Percentiles rank a stretch among this genome's conserved stretches.
These are phyloP conservation scores for Saccharomyces hybrid DNA, from an alignment of 1,139 yeast genomes.

Conservation along the genomic window DNA sequence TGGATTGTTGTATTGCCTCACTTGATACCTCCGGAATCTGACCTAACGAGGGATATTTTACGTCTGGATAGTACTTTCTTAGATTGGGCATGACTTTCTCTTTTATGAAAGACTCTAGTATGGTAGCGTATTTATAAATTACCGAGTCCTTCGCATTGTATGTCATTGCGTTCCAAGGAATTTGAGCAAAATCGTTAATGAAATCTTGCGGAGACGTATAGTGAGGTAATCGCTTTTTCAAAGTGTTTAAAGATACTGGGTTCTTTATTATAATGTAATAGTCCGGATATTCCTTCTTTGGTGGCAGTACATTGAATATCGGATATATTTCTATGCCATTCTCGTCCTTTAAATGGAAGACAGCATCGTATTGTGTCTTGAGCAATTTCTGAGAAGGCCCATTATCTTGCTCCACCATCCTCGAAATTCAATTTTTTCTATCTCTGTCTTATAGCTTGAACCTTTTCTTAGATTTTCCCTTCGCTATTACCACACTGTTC, in stretches of 20 bases:
- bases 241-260: constrained; percentile 68
- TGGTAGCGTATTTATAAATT: constrained; percentile 64
- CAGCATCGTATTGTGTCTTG: constrained; percentile 18
- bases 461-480: constrained; percentile 1
- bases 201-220: constrained; percentile 63
- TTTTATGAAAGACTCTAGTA: constrained; percentile 54
- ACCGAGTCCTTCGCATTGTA: constrained; percentile 66
- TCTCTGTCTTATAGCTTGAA: background rate
- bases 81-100: constrained; percentile 46
- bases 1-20: constrained; percentile 7
- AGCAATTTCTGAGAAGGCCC: background rate
- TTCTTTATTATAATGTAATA: constrained; percentile 59
- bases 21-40: constrained; percentile 50
- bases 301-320: constrained; percentile 47
- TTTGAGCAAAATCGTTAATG: constrained; percentile 69
- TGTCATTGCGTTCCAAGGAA: constrained; percentile 81
- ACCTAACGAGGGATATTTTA: constrained; percentile 65
- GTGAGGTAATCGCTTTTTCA: constrained; percentile 40
- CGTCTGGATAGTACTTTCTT: constrained; percentile 36
- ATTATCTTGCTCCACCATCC: background rate
- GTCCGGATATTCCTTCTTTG: constrained; percentile 53
- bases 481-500: constrained; percentile 1
- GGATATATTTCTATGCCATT: constrained; percentile 38
- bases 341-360: constrained; percentile 41
- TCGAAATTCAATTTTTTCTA: background rate